Evolutionary conservation across 345 rosid genomes (phyloP).

Genomic region (Zanthoxylum bungeanum): DNA sequence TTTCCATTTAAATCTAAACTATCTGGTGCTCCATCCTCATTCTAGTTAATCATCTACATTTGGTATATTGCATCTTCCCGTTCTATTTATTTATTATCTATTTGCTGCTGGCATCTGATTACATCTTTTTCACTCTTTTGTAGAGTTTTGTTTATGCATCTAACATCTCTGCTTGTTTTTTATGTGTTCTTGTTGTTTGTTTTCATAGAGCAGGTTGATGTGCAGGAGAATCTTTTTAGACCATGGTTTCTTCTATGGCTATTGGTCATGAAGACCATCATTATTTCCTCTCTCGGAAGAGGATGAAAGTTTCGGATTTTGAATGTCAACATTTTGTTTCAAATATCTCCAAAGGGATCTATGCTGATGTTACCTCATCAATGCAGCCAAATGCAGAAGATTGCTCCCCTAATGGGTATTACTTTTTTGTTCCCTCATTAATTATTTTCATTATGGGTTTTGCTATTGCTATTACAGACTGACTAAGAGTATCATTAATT

Average conservation of each 20-base stretch:
- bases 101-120: neutral
- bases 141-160: neutral
- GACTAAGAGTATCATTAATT: neutral
- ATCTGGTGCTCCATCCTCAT: neutral
- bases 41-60: neutral
- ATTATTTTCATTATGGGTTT: neutral
- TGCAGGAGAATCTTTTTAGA: slow-evolving; percentile 7
- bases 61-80: neutral
- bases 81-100: neutral
- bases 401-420: slow-evolving; percentile 38
- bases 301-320: slow-evolving; percentile 30
- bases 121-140: neutral
- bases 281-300: slow-evolving; percentile 28
- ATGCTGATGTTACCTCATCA: slow-evolving; percentile 24
- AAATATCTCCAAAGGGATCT: slow-evolving; percentile 24
- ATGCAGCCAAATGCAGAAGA: slow-evolving; percentile 24
- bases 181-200: neutral
- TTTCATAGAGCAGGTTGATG: neutral
- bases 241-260: slow-evolving; percentile 56
- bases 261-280: slow-evolving; percentile 13
- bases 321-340: slow-evolving; percentile 24
- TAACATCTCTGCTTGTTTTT: neutral
- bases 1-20: neutral
- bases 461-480: neutral
- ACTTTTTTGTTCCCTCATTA: neutral